Percentiles rank a stretch among this genome's conserved stretches.
Conservation (phyloP, 2,329 filamentous ascomycete species). For the Raffaelea albimanens region DNA sequence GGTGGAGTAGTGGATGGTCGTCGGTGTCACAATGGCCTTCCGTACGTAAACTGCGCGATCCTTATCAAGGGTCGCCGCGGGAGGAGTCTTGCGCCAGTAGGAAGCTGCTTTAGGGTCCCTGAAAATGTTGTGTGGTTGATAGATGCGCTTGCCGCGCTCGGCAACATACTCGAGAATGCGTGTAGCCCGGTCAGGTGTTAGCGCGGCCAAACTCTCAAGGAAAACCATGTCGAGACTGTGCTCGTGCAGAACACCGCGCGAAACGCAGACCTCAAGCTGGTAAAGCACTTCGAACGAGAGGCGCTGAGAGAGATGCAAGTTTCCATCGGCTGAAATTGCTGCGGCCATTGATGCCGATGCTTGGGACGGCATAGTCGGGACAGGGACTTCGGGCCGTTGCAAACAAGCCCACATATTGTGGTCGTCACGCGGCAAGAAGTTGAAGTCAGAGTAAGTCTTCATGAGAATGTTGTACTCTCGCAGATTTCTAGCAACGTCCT, state of each 20-base stretch:
- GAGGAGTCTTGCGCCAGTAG: slow-evolving; percentile 22
- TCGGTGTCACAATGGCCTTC: slow-evolving; percentile 74
- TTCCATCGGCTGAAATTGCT: neutral
- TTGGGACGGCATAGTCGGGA: neutral
- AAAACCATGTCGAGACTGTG: slow-evolving; percentile 62
- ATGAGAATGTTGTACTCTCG: slow-evolving; percentile 60
- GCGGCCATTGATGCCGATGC: too few relatives aligned
- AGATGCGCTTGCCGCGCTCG: slow-evolving; percentile 51
- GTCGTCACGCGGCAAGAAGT: slow-evolving; percentile 11
- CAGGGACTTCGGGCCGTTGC: neutral
- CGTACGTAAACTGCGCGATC: slow-evolving; percentile 42
- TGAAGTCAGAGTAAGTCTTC: slow-evolving; percentile 6
- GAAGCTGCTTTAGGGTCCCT: slow-evolving; percentile 37
- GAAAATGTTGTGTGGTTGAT: slow-evolving; percentile 67
- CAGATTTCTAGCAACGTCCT: slow-evolving; percentile 42
- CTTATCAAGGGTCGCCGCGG: slow-evolving; percentile 3
- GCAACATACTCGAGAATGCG: slow-evolving; percentile 66
- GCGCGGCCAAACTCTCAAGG: slow-evolving; percentile 45
- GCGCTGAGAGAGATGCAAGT: slow-evolving; percentile 10
- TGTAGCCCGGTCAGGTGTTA: slow-evolving; percentile 43
- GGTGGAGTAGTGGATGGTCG: slow-evolving; percentile 66
- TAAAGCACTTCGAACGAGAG: slow-evolving; percentile 71
- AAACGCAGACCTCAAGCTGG: slow-evolving; percentile 90
- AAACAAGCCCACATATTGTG: slow-evolving; percentile 14
- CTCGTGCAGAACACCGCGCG: slow-evolving; percentile 66